Conservation (phyloP, 2,329 filamentous ascomycete species). For the Bipolaris oryzae region DNA sequence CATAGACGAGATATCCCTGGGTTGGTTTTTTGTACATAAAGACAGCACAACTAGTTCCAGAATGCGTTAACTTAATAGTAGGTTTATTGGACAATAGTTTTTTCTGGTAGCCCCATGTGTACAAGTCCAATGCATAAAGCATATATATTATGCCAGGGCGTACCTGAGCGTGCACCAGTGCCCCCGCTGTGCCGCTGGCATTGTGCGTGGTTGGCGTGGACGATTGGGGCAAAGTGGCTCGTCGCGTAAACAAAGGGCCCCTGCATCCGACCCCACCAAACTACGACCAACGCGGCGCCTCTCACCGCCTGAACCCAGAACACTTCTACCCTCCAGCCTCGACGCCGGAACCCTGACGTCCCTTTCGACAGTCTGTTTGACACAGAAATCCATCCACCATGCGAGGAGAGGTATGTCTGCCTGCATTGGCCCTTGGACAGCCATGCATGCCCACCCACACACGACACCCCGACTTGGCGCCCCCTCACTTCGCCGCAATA, state of each 20-base stretch:
- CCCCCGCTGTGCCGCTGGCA: background rate
- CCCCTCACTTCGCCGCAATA: background rate
- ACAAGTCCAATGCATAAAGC: background rate
- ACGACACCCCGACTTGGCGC: background rate
- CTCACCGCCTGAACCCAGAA: conserved; percentile 23
- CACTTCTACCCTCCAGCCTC: conserved; percentile 20
- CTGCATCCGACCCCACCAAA: conserved; percentile 29
- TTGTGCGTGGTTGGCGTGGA: conserved; percentile 4
- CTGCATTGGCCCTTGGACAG: conserved; percentile 3
- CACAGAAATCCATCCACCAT: conserved; percentile 45
- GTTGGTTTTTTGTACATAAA: background rate
- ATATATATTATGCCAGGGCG: background rate
- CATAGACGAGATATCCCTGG: conserved; percentile 4
- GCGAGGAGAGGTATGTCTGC: conserved; percentile 49
- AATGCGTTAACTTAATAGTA: no score
- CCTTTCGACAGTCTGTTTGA: conserved; percentile 43
- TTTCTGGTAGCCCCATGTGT: background rate
- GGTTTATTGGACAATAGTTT: background rate
- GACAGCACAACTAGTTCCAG: background rate
- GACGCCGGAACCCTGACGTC: conserved; percentile 20
- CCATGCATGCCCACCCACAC: background rate
- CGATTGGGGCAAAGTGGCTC: conserved; percentile 17
- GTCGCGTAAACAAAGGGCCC: conserved; percentile 24
- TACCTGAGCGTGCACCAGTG: conserved; percentile 3
- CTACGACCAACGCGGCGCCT: conserved; percentile 26